Base-by-base conservation (phyloP, 208 protist genomes). In the Crithidia acanthocephali region DNA sequence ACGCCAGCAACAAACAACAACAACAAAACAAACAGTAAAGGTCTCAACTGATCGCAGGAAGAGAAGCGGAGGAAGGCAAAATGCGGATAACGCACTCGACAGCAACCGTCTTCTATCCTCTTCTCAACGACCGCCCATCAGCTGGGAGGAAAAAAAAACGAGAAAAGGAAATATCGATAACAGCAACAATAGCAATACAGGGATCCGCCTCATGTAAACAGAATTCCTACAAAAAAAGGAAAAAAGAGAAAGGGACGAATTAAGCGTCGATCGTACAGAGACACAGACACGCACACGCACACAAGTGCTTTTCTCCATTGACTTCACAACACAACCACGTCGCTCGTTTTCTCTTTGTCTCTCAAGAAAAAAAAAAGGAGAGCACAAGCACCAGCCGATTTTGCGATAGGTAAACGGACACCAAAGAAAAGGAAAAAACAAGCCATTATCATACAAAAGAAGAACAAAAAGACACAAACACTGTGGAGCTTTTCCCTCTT, bases 151-250 rank as follows among this genome's bases (percentile, higher is more conserved):
- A 32, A 22, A 52, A 27, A 35, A 18, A 42, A 67, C 3, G n/a
- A 32, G 15, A 53, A 53, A 53, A 40, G 27, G 13, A 53, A 35
- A 45, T 44, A 50, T 65, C 59, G 59, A 65, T 65, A 65, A 65
- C 15, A 42, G 45, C 59, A 52, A 52, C 28, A 40, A 40, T 40
- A 25, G 25, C 18, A 51, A 53, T 62, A 18, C 57, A 62, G 11
- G 30, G 11, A 33, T 61, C 52, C 33, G 4, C 35, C 16, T 30
- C 35, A 27, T 33, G 37, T 8, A 53, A 4, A 53, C 23, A 30
- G 8, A 18, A 32, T 37, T 66, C 16, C 10, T 59, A 61, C 15
- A 48, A 33, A 33, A 42, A 28, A 35, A 30, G 28, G 4, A 25
- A 42, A 45, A 27, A 25, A 58, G n/a, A 5, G 20, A 60, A 45